These are phyloP conservation scores for Acorus gramineus DNA, from an alignment of 106 monocot species.

Conservation along the genomic window DNA sequence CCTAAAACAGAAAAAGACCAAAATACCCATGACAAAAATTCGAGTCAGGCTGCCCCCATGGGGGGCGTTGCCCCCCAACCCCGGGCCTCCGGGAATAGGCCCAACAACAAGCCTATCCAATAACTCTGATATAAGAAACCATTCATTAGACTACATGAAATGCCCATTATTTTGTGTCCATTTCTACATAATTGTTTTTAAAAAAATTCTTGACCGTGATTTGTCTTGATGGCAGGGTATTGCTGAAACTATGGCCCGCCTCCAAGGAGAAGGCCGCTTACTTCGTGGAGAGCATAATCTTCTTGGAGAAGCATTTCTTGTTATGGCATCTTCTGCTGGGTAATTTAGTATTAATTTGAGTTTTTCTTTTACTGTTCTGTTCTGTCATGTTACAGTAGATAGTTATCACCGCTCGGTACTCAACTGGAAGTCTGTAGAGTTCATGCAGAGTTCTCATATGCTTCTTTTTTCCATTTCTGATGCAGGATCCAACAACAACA, in stretches of 20 bases:
- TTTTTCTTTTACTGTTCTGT: background rate
- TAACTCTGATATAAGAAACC: no score
- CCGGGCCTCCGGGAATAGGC: no score
- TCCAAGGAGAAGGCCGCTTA: constrained; percentile 69
- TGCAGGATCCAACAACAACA: constrained; percentile 85
- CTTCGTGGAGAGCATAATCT: constrained; percentile 93
- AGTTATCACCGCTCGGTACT: no score
- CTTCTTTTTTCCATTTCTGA: background rate
- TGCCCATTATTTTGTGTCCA: no score
- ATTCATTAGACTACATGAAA: no score
- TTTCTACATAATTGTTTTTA: no score
- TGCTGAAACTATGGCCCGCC: constrained; percentile 88
- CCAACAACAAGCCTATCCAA: no score
- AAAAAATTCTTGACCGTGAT: background rate
- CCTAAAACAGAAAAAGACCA: no score
- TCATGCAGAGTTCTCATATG: background rate
- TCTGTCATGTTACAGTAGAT: background rate
- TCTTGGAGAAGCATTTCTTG: constrained; percentile 92
- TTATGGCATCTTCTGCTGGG: constrained; percentile 94
- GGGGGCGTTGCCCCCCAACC: no score
- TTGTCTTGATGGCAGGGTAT: constrained; percentile 52
- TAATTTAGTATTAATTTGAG: constrained; percentile 16
- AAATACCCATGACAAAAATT: no score
- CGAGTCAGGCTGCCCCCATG: no score
- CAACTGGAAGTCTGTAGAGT: no score